Evolutionary conservation across 768 basidiomycete genomes (phyloP), one percentile per base, ranked within the genome.

Genomic region (Candolleomyces efflorescens): DNA sequence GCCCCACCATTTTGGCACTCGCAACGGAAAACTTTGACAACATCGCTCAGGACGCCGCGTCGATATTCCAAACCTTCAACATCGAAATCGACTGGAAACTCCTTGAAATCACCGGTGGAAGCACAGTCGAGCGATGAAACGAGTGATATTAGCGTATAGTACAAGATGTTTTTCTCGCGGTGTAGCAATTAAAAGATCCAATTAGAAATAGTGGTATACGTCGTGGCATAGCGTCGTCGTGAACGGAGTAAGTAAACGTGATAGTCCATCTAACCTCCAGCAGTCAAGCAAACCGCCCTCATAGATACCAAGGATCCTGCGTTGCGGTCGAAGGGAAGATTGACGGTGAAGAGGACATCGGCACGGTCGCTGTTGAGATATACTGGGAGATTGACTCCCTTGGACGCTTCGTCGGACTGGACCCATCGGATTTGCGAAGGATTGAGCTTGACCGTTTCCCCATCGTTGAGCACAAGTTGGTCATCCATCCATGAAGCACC

Each of bases 1-100:
- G 97, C 0, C 97, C 97, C 3, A 98, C 97, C 5, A 97, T 98
- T 60, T 82, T 99, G 60, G 97, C 97, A 1, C 83, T 99, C 17
- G 97, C 97, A 2, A 94, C 92, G 0, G 72, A 74, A 36, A 86
- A 87, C 23, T 98, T 91, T 64, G 90, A 94, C 46, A 77, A 76
- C 6, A 97, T 98, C 59, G 94, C 92, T 3, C 82, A 87, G 63
- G 89, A 88, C 63, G 94, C 92, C 9, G 78, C 85, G 17, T 70
- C 72, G 24, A 87, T 95, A 44, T 97, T 98, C 72, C 75, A 75
- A 55, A 71, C 76, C 47, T 81, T 86, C 54, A 83, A 82, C 5
- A 82, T 98, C 12, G 82, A 91, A 60, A 90, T 96, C 58, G 92
- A 94, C 64, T 97, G 94, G 93, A 89, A 92, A 69, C 68, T 97